These are phyloP conservation scores for Microbotryomycetes sp. DNA, from an alignment of 1,284 basidiomycete species.

Conservation along the genomic window DNA sequence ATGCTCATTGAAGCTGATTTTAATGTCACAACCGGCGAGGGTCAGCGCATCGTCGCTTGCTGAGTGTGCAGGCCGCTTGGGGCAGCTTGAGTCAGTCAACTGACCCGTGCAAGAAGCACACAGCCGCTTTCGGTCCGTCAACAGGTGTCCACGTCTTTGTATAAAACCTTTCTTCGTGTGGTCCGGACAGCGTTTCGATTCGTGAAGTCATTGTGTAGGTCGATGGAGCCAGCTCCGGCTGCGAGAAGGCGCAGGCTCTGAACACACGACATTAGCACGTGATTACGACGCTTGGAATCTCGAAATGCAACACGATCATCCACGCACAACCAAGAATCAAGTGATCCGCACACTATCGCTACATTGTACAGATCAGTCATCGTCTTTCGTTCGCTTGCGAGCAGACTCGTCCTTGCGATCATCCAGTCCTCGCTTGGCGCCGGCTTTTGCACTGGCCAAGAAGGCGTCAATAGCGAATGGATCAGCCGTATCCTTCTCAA, in stretches of 20 bases:
- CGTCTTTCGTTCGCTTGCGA: constrained; percentile 25
- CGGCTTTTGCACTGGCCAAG: constrained; percentile 87
- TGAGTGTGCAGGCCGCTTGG: not conserved
- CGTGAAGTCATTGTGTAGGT: not conserved
- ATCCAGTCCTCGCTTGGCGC: constrained; percentile 56
- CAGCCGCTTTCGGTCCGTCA: constrained; percentile 9
- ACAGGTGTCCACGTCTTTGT: constrained; percentile 33
- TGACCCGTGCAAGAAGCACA: constrained; percentile 38
- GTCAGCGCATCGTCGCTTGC: not conserved
- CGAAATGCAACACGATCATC: not conserved
- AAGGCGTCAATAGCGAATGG: constrained; percentile 98
- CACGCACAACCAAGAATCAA: no score
- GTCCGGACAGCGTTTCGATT: not conserved
- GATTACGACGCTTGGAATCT: not conserved
- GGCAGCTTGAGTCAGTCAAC: not conserved
- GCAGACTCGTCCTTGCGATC: constrained; percentile 22
- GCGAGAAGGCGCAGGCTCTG: not conserved
- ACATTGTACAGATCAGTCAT: not conserved
- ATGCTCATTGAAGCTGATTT: constrained; percentile 43
- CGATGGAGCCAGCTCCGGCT: no score
- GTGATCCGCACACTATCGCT: no score
- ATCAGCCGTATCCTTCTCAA: constrained; percentile 92
- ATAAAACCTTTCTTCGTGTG: constrained; percentile 20
- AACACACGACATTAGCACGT: not conserved
- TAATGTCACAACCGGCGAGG: not conserved